Evolutionary conservation across 1,284 basidiomycete genomes (phyloP).

Genomic region (Bondarzewia mesenterica): DNA sequence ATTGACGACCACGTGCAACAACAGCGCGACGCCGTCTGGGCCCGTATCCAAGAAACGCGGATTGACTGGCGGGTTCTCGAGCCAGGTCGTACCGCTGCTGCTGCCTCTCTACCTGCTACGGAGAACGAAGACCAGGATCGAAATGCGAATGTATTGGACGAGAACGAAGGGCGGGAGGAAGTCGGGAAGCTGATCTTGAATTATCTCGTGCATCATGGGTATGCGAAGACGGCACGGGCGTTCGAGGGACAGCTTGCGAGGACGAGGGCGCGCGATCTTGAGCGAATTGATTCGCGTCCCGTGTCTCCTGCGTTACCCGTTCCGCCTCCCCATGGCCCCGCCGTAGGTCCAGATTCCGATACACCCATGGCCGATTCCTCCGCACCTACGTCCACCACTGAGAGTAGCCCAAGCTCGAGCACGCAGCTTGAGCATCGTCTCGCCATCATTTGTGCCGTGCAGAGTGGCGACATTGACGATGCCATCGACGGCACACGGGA

Average conservation of each 20-base stretch:
- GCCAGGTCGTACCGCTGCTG: conserved; percentile 16
- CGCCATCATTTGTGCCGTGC: conserved; percentile 58
- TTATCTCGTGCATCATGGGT: conserved; percentile 78
- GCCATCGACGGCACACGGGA: conserved; percentile 49
- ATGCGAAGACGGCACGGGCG: conserved; percentile 57
- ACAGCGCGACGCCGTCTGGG: conserved; percentile 55
- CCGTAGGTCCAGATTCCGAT: background rate
- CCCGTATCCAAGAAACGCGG: conserved; percentile 48
- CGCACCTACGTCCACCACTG: conserved; percentile 12
- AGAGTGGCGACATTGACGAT: conserved; percentile 61
- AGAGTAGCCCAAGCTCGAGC: conserved; percentile 24
- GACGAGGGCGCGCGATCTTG: background rate
- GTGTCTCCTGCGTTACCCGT: conserved; percentile 9
- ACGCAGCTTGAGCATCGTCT: conserved; percentile 37
- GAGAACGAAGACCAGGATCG: background rate
- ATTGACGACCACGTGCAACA: conserved; percentile 76
- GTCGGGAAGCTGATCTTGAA: conserved; percentile 68
- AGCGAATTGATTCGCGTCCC: background rate
- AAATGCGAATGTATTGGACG: conserved; percentile 12
- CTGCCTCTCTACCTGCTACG: background rate
- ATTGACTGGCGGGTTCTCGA: conserved; percentile 21
- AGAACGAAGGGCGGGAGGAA: conserved; percentile 17
- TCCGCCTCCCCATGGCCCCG: conserved; percentile 7
- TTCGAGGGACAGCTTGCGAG: conserved; percentile 43
- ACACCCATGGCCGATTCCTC: background rate